These are phyloP conservation scores for Emmonsiellopsis sp. DNA, from an alignment of 2,329 filamentous ascomycete genomes.

Conservation along the genomic window DNA sequence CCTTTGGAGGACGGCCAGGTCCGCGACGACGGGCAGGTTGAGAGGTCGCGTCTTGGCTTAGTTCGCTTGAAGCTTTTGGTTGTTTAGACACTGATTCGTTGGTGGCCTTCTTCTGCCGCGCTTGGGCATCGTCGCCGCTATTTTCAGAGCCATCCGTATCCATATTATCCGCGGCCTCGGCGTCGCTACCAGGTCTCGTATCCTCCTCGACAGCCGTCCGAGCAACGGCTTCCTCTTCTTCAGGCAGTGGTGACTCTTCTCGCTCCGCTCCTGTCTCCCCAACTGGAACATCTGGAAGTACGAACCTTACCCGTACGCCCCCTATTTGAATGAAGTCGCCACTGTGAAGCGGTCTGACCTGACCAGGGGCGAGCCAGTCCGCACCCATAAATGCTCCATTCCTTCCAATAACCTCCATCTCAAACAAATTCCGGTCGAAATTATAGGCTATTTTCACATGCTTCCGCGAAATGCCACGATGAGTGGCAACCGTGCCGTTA, in stretches of 20 bases:
- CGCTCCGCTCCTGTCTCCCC: conserved; percentile 41
- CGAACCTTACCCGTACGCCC: conserved; percentile 48
- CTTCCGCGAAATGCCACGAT: conserved; percentile 53
- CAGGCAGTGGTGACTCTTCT: conserved; percentile 30
- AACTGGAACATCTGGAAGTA: conserved; percentile 44
- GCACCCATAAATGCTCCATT: conserved; percentile 51
- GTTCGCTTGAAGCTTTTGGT: conserved; percentile 14
- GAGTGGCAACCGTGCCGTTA: conserved; percentile 38
- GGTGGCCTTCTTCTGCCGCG: conserved; percentile 20
- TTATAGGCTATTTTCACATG: conserved; percentile 55
- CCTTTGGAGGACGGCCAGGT: conserved; percentile 57
- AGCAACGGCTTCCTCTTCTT: conserved; percentile 17
- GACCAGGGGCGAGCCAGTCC: conserved; percentile 39
- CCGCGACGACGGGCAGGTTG: conserved; percentile 39
- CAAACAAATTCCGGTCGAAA: conserved; percentile 47
- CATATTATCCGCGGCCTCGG: neutral
- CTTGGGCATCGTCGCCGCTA: conserved; percentile 17
- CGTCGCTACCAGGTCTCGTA: neutral
- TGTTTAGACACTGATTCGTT: conserved; percentile 22
- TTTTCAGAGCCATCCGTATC: conserved; percentile 4
- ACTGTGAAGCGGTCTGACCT: conserved; percentile 43
- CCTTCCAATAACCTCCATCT: conserved; percentile 50
- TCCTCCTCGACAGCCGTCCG: conserved; percentile 7
- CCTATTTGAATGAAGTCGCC: conserved; percentile 52
- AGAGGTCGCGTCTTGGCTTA: conserved; percentile 25